phyloP scores from a whole-genome alignment of 768 basidiomycete genomes.

The Chalciporus pseudorubinellus region DNA sequence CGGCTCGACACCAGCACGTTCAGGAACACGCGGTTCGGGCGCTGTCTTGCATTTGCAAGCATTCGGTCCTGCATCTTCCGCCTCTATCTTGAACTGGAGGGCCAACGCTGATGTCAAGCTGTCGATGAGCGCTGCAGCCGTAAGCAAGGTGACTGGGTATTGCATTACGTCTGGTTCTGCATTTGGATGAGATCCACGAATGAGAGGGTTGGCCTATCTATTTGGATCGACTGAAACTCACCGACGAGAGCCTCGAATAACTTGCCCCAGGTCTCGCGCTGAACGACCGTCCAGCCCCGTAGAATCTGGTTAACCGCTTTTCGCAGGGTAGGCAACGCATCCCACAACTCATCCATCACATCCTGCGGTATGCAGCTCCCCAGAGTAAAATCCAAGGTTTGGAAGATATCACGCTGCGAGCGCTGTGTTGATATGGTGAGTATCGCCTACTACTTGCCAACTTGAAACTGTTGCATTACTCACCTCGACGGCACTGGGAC shows the following conservation, averaged over 20 bases:
- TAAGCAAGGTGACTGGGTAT: constrained; percentile 53
- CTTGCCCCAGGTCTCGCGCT: constrained; percentile 47
- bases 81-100: constrained; percentile 35
- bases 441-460: not conserved
- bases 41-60: constrained; percentile 6
- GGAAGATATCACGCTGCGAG: constrained; percentile 56
- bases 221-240: not conserved
- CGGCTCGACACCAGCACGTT: not conserved
- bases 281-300: constrained; percentile 46
- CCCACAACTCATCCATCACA: constrained; percentile 58
- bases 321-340: constrained; percentile 51
- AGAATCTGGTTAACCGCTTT: constrained; percentile 32
- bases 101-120: constrained; percentile 40
- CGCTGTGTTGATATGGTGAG: constrained; percentile 32
- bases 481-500: constrained; percentile 56
- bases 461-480: not conserved
- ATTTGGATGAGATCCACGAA: not conserved
- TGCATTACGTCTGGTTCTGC: constrained; percentile 53
- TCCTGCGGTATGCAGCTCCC: constrained; percentile 51
- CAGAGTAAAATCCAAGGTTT: constrained; percentile 45
- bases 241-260: constrained; percentile 47
- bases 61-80: not conserved
- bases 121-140: constrained; percentile 50
- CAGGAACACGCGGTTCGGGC: not conserved
- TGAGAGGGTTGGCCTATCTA: not conserved